phyloP scores from a whole-genome alignment of 768 basidiomycete species.

The Hygrophorus russula region DNA sequence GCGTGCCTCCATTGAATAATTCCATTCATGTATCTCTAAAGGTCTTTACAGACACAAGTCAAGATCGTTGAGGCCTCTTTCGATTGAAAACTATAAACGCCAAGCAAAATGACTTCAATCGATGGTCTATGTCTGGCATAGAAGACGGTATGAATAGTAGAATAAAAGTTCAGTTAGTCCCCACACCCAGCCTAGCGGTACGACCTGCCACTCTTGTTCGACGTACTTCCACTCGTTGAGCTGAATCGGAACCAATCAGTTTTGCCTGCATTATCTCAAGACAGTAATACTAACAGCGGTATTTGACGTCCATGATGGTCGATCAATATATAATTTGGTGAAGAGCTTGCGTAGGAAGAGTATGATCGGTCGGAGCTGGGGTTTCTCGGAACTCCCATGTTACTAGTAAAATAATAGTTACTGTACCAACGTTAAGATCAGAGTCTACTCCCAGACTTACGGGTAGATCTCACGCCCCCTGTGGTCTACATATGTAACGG shows the following conservation, averaged over 20 bases:
- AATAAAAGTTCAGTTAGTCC: background rate
- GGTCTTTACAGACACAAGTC: background rate
- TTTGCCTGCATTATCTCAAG: background rate
- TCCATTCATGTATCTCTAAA: too few relatives aligned
- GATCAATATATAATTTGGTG: slow-evolving; percentile 21
- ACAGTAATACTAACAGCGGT: slow-evolving; percentile 17
- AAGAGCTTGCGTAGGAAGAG: slow-evolving; percentile 12
- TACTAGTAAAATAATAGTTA: background rate
- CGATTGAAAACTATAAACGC: background rate
- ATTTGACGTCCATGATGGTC: slow-evolving; percentile 23
- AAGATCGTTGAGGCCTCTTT: background rate
- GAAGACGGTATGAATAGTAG: too few relatives aligned
- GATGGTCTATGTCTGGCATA: background rate
- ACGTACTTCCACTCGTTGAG: background rate
- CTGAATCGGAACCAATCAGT: background rate
- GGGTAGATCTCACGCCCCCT: background rate
- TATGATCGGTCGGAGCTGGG: slow-evolving; percentile 9
- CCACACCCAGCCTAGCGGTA: too few relatives aligned
- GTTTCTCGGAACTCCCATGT: background rate
- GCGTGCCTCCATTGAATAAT: too few relatives aligned
- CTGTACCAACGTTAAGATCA: background rate
- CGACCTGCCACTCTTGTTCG: background rate
- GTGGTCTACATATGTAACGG: background rate
- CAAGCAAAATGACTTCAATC: too few relatives aligned
- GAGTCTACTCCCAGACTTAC: background rate